Base-by-base conservation (phyloP, 2,329 filamentous ascomycete species). In the Paecilomyces fulvus region DNA sequence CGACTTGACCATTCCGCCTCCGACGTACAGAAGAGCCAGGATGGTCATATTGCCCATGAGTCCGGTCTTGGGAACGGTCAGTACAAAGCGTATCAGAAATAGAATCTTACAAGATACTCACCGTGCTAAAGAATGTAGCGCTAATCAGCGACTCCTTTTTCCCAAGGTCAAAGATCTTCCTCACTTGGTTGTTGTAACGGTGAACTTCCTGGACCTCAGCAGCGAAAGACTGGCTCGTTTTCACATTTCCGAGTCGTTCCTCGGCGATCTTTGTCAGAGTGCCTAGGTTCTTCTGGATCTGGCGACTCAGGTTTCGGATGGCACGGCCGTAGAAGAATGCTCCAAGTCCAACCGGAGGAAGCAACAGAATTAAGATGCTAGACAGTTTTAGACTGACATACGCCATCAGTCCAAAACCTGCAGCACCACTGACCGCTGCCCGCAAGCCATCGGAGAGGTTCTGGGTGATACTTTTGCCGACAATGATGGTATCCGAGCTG, bases 21-120 rank as follows among this genome's bases (percentile, higher is more conserved):
- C 94, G 30, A 92, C 89, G 66, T 95, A 89, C 0, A 99, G 81
- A 67, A 99, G 84, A 11, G 89, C 88, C 55, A 99, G 78, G 61
- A 99, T 92, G 0, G 94, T 97, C 85, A 97, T 89, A 68, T 99
- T 99, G 25, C 94, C 94, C 74, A 92, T 88, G 75, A 95, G 88
- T 28, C 92, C 91, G 48, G 92, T 96, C 61, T 87, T 80, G 49
- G 78, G 79, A 51, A 17, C 53, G 17, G 33, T 54, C 43, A 58
- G 21, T 14, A 37, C 12, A 8, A 2, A 17, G 6, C 4, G 12
- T 17, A 9, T 23, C n/a, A 55, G 10, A 30, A 25, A 49, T 1
- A 48, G 1, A 49, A 7, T 10, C 28, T n/a, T 25, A 14, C 11
- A 2, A 21, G 46, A 52, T 37, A 68, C 76, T 63, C 65, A 78